Conservation (phyloP, 345 rosid species). For the Odontarrhena argentea region DNA sequence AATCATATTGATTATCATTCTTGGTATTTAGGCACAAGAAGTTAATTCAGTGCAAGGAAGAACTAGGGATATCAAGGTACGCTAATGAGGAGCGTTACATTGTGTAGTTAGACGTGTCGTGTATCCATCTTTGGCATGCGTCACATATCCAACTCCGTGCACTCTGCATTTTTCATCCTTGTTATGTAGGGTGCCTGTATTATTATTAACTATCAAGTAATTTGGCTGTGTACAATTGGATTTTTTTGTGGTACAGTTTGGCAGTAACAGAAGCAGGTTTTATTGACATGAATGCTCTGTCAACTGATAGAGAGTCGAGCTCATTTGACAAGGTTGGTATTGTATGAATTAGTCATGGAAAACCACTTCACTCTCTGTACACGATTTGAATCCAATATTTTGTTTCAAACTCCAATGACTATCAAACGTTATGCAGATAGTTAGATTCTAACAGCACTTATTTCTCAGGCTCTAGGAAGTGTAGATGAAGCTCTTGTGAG, state of each 20-base stretch:
- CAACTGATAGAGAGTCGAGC: conserved; percentile 50
- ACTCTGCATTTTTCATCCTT: not conserved
- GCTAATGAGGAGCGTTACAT: conserved; percentile 30
- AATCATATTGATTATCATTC: conserved; percentile 17
- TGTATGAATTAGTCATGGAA: conserved; percentile 13
- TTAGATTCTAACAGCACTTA: conserved; percentile 19
- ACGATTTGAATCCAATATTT: conserved; percentile 1
- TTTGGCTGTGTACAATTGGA: conserved; percentile 13
- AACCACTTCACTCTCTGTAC: not conserved
- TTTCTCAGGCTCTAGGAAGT: conserved; percentile 79
- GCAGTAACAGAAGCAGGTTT: conserved; percentile 45
- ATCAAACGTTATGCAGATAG: conserved; percentile 25
- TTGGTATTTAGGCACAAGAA: conserved; percentile 68
- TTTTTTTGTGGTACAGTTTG: conserved; percentile 52
- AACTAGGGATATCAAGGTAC: conserved; percentile 65
- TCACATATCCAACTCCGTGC: conserved; percentile 8
- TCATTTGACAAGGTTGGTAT: conserved; percentile 78
- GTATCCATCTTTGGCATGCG: conserved; percentile 7
- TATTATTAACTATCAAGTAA: conserved; percentile 12
- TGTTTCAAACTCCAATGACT: conserved; percentile 24
- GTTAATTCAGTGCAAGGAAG: conserved; percentile 72
- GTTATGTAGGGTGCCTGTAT: conserved; percentile 1
- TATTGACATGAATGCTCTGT: conserved; percentile 46
- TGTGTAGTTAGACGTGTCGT: conserved; percentile 1
- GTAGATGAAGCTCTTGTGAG: conserved; percentile 85